Evolutionary conservation across 768 basidiomycete species (phyloP), one percentile per base, ranked within the genome.

Genomic region (Leccinum disarticulatum): DNA sequence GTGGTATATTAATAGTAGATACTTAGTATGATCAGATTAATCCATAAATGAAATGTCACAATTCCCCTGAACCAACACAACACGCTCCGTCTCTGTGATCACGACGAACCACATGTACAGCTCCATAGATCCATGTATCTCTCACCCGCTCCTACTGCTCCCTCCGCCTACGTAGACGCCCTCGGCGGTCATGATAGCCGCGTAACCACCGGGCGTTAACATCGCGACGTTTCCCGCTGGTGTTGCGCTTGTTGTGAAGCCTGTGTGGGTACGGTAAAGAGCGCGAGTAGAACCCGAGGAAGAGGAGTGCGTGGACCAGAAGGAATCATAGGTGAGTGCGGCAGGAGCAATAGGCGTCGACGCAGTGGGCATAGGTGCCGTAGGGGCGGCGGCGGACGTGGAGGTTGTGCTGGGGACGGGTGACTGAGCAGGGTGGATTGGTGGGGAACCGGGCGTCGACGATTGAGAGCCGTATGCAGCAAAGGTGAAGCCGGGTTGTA

Each of bases 281-380:
- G 73, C 62, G 3, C 71, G 71, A 0, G 70, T 70, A 4, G 66
- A 33, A 7, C 70, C 68, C 2, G 66, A 17, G 3, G 71, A 64
- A 0, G 74, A 68, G 19, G 80, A 72, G 60, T 84, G 83, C 7
- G 82, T 77, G 2, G 84, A 84, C 85, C 84, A 87, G 65, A 86
- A 87, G 0, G 82, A 83, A 65, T 86, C 85, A 63, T 86, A 86
- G 3, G 85, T 84, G 48, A 84, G 72, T 11, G 77, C 68, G 8
- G 56, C 7, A 10, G 76, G 69, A n/a, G 61, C 46, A 61, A 63
- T 60, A 3, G 64, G 35, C 13, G 54, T 55, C 0, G 64, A 55
- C 3, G 59, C n/a, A 22, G 61, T 27, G 31, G 60, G 25, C 46
- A 62, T 8, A 10, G 64, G 52, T 5, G 49, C 30, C 1, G 19